These are phyloP conservation scores for Pichia sporocuriosa DNA, from an alignment of 805 yeast species.

Conservation along the genomic window DNA sequence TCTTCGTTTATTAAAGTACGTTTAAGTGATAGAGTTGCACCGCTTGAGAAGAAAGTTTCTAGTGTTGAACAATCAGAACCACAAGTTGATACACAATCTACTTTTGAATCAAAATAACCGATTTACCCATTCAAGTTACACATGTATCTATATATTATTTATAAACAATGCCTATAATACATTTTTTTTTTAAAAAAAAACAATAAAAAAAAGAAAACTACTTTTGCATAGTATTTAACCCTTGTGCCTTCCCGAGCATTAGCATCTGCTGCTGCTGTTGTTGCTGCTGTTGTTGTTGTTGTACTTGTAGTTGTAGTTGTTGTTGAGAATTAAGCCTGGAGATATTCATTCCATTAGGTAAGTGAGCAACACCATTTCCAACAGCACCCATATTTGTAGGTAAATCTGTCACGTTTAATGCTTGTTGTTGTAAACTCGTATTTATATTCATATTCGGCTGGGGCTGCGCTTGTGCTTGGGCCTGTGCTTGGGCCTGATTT, in stretches of 20 bases:
- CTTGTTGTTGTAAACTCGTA: neutral
- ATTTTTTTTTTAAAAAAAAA: too few species aligned
- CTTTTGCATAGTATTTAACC: conserved; percentile 2
- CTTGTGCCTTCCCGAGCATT: neutral
- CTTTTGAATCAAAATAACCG: conserved; percentile 25
- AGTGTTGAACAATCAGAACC: too few species aligned
- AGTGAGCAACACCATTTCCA: neutral
- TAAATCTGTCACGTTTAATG: neutral
- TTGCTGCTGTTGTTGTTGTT: conserved; percentile 5
- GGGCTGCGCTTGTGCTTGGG: conserved; percentile 1
- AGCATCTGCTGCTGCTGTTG: conserved; percentile 6
- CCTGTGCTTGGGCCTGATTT: neutral
- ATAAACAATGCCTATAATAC: conserved; percentile 10
- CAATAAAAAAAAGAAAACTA: neutral
- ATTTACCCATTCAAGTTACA: neutral
- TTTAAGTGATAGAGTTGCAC: conserved; percentile 31
- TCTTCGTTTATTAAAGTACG: conserved; percentile 30
- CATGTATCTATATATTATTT: conserved; percentile 6
- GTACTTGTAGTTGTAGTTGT: conserved; percentile 4
- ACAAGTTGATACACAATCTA: too few species aligned
- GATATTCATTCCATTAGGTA: neutral
- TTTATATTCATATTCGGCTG: neutral
- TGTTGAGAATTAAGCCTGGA: conserved; percentile 2
- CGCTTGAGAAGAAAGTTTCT: conserved; percentile 32
- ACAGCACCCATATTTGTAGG: neutral